phyloP scores from a whole-genome alignment of 1,284 basidiomycete genomes.

The Termitomyces sp. region DNA sequence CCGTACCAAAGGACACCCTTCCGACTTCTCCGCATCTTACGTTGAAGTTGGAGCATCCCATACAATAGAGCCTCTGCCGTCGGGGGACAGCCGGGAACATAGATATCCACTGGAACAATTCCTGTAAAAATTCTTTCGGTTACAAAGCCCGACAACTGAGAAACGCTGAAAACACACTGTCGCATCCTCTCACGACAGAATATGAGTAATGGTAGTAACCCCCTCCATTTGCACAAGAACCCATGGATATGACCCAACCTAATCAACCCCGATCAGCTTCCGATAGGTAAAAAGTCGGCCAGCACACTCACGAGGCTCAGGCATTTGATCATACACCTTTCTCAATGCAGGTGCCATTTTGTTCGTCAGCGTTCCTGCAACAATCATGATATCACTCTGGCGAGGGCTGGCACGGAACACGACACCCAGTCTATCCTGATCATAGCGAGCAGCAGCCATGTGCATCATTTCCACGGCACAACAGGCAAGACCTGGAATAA shows the following conservation, averaged over 20 bases:
- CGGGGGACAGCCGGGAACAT: slow-evolving; percentile 93
- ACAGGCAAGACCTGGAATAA: slow-evolving; percentile 80
- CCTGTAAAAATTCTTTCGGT: slow-evolving; percentile 36
- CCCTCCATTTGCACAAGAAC: slow-evolving; percentile 97
- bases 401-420: slow-evolving; percentile 98
- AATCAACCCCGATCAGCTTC: slow-evolving; percentile 9
- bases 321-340: slow-evolving; percentile 97
- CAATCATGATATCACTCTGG: slow-evolving; percentile 99
- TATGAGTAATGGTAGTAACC: slow-evolving; percentile 99
- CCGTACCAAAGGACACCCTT: slow-evolving; percentile 88
- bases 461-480: slow-evolving; percentile 99
- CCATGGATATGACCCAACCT: slow-evolving; percentile 99
- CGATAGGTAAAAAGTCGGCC: slow-evolving; percentile 12
- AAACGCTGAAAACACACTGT: slow-evolving; percentile 55
- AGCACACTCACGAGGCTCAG: slow-evolving; percentile 66
- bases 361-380: slow-evolving; percentile 98
- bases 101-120: slow-evolving; percentile 97
- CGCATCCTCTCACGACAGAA: slow-evolving; percentile 98
- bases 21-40: slow-evolving; percentile 92
- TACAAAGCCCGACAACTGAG: slow-evolving; percentile 1
- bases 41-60: slow-evolving; percentile 93
- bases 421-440: slow-evolving; percentile 96
- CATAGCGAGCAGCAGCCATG: slow-evolving; percentile 98
- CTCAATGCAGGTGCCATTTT: slow-evolving; percentile 99
- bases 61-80: slow-evolving; percentile 93